Evolutionary conservation across 345 rosid species (phyloP), one percentile per base, ranked within the genome.

Genomic region (Eucalyptus tenuipes): DNA sequence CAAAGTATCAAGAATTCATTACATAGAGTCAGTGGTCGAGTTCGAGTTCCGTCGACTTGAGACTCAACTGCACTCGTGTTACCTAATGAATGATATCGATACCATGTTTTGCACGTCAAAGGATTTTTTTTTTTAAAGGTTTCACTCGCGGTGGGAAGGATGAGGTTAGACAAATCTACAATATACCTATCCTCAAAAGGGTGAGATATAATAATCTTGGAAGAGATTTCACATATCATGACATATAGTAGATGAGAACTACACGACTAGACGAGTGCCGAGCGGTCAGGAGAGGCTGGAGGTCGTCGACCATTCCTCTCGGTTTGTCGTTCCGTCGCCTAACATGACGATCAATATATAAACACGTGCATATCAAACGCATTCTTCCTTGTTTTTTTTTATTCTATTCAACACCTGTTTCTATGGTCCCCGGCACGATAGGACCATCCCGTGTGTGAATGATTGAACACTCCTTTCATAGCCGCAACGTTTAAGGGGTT

Each of bases 151-250:
- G 13, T 10, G 61, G 0, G 61, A 55, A 55, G 6, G 27, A 22
- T 24, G 61, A 55, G 1, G 61, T 55, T 4, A 55, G 29, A 55
- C 12, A 24, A 55, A 9, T 55, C 61, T 22, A 22, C 13, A 4
- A 55, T 0, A 55, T 55, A 55, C 29, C 61, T 0, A 22, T 22
- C 40, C 75, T 66, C 20, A 2, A 0, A 33, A n/a, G 17, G 37
- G 0, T 4, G 11, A 14, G 20, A 14, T n/a, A n/a, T n/a, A n/a
- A 0, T 7, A 66, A 0, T 66, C 17, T 8, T 4, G 37, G 33
- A 15, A 66, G 75, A 14, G 40, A 31, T 15, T n/a, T n/a, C 75
- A n/a, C 11, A 0, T 13, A 66, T 15, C 11, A 31, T 29, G 68
- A 61, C 33, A 29, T 15, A 15, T 0, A n/a, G 33, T 7, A 7